A percentile compares a stretch with the other conserved stretches of the same genome.
phyloP scores from a whole-genome alignment of 208 protist species.

The Tetramitus jugosus region DNA sequence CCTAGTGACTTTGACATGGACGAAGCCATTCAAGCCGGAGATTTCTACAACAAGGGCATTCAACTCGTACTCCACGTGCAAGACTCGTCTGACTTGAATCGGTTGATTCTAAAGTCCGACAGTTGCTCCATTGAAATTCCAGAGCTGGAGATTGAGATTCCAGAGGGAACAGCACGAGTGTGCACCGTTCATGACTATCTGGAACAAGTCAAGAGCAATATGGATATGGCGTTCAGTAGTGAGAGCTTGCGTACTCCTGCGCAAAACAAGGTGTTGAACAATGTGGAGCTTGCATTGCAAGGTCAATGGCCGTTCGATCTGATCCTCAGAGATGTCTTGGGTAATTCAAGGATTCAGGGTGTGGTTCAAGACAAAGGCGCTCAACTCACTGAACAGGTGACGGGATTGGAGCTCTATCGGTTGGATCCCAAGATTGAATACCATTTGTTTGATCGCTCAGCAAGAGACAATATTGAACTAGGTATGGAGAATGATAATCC shows the following conservation, averaged over 20 bases:
- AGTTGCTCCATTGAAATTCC: not conserved
- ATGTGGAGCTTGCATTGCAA: not conserved
- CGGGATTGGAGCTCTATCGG: not conserved
- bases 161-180: not conserved
- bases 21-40: not conserved
- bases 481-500: too few species aligned
- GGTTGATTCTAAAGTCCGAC: not conserved
- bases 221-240: not conserved
- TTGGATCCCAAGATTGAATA: not conserved
- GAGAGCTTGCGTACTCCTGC: too few species aligned
- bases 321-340: not conserved
- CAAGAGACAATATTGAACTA: not conserved
- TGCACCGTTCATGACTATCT: not conserved
- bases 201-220: not conserved
- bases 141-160: constrained; percentile 3
- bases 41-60: constrained; percentile 4
- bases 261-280: not conserved
- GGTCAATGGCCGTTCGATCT: not conserved
- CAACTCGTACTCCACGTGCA: not conserved
- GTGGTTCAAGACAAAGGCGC: too few species aligned
- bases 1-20: not conserved
- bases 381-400: not conserved
- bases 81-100: not conserved
- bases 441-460: not conserved
- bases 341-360: constrained; percentile 12